Percentiles rank a stretch among this genome's conserved stretches.
Evolutionary conservation across 2,329 filamentous ascomycete genomes (phyloP).

Genomic region (Didymella arachidicola): DNA sequence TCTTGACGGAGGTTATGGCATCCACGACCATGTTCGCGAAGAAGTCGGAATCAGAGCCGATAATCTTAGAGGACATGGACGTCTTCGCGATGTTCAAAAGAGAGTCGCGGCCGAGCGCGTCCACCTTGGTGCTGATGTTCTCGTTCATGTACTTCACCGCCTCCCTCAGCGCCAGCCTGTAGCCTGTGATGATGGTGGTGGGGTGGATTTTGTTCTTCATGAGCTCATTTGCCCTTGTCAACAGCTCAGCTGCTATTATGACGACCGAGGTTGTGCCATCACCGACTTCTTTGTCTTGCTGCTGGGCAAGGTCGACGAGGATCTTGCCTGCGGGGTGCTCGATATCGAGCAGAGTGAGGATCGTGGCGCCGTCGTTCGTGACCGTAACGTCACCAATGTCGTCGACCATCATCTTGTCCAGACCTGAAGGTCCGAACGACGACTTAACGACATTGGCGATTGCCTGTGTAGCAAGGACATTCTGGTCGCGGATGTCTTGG

Average conservation of each 20-base stretch:
- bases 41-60: constrained; percentile 93
- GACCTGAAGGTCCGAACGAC: constrained; percentile 94
- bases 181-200: constrained; percentile 98
- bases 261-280: constrained; percentile 98
- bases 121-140: constrained; percentile 95
- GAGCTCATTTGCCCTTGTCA: constrained; percentile 93
- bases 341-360: constrained; percentile 92
- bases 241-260: constrained; percentile 92
- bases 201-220: constrained; percentile 99
- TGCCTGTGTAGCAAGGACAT: constrained; percentile 93
- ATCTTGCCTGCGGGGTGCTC: constrained; percentile 99
- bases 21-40: constrained; percentile 98
- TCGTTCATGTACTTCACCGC: constrained; percentile 99
- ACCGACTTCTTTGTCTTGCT: constrained; percentile 98
- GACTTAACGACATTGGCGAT: constrained; percentile 99
- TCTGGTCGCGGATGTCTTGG: constrained; percentile 95
- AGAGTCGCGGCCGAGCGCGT: constrained; percentile 87
- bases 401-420: constrained; percentile 99
- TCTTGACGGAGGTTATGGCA: constrained; percentile 93
- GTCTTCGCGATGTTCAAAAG: constrained; percentile 96
- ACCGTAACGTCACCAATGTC: constrained; percentile 99
- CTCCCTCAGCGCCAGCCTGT: constrained; percentile 92
- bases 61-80: constrained; percentile 99
- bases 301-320: constrained; percentile 93
- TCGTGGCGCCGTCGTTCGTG: constrained; percentile 98